Base-by-base conservation (phyloP, 495 filamentous ascomycete genomes). In the Talaromyces wortmannii region DNA sequence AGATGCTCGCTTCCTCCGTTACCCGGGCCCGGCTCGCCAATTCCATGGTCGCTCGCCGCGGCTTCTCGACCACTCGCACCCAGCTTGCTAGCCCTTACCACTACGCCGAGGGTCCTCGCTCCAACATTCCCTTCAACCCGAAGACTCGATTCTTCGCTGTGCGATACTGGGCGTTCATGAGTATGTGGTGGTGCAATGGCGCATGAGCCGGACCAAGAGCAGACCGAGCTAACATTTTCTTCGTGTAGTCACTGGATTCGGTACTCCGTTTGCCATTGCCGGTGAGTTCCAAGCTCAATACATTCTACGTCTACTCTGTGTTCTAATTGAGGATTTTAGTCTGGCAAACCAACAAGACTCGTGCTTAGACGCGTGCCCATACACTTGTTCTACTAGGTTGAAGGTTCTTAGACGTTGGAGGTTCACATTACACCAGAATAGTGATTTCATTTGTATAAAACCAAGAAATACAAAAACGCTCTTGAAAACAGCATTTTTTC, bases 121-220 rank as follows among this genome's bases (percentile, higher is more conserved):
- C 81, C 78, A 97, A 96, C 80, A 76, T 98, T 57, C 94, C 94
- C 57, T 98, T 98, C 85, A 95, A 98, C 80, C 85, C 95, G 60
- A 76, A 87, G 75, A 95, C 87, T 64, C 86, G 84, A 72, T 87
- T 76, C 71, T 98, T 98, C 73, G 81, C 74, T 56, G 46, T 88
- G 60, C 80, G 86, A 76, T 98, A 87, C 83, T 94, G 90, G 88
- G 68, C 63, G 23, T 95, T 88, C 79, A 83, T 82, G 80, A 65
- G 87, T 90, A 67, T 49, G 84, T 77, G 33, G 23, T 23, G 48
- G 40, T 48, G 31, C 58, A 63, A 58, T 58, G 48, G 49, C 32
- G 55, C 51, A n/a, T 48, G 33, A 16, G 48, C 18, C 30, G 54
- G 31, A 57, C 47, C 16, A 15, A 29, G 12, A 44, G 29, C 46